Percentiles rank a stretch among this genome's conserved stretches.
These are phyloP conservation scores for Tetracladium maxilliforme DNA, from an alignment of 2,329 filamentous ascomycete species.

Conservation along the genomic window DNA sequence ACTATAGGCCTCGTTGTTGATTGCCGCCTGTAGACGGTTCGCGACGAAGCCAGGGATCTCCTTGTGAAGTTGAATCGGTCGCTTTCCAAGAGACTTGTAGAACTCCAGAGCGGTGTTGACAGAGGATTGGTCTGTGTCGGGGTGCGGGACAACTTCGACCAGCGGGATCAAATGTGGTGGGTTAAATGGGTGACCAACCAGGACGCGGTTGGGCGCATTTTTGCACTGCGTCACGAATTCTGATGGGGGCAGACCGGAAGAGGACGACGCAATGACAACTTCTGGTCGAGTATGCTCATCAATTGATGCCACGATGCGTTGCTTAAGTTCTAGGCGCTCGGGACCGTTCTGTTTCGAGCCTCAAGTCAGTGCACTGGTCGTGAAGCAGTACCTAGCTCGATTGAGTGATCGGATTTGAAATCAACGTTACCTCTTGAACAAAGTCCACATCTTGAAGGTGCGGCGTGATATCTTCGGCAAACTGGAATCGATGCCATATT, in stretches of 20 bases:
- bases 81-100: constrained; percentile 22
- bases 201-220: constrained; percentile 15
- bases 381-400: background rate
- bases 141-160: constrained; percentile 26
- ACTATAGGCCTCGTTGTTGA: constrained; percentile 19
- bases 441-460: constrained; percentile 13
- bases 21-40: constrained; percentile 26
- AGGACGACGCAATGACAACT: constrained; percentile 22
- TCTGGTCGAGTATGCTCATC: constrained; percentile 12
- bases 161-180: constrained; percentile 30
- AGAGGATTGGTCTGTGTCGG: constrained; percentile 11
- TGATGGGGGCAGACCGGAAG: constrained; percentile 19
- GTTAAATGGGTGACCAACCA: constrained; percentile 31
- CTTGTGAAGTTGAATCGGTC: constrained; percentile 21
- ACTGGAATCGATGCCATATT: too few relatives aligned
- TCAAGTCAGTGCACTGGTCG: background rate
- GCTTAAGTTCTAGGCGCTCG: constrained; percentile 22
- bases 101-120: constrained; percentile 17
- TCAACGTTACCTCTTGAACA: constrained; percentile 14
- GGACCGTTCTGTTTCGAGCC: constrained; percentile 20
- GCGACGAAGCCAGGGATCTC: constrained; percentile 26
- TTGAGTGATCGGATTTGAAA: too few relatives aligned
- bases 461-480: constrained; percentile 5
- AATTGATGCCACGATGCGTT: constrained; percentile 18
- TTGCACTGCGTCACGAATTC: constrained; percentile 12